These are phyloP conservation scores for Globisporangium cylindrosporum DNA, from an alignment of 352 stramenopile genomes.

Conservation along the genomic window DNA sequence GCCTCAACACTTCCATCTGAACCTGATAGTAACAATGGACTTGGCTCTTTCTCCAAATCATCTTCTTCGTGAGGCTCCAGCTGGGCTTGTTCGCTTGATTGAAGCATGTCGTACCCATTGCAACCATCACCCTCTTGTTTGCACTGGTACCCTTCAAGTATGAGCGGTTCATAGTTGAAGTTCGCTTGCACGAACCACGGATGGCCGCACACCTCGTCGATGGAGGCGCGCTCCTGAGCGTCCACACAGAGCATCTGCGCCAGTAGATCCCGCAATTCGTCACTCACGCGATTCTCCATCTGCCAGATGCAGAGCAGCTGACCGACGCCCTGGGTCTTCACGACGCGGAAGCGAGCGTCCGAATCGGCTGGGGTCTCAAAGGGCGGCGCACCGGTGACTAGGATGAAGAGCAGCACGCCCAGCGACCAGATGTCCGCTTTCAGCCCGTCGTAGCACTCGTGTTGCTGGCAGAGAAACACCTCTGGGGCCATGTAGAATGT, in stretches of 20 bases:
- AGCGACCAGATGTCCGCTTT: constrained; percentile 66
- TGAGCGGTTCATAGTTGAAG: background rate
- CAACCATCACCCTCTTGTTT: background rate
- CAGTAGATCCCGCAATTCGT: constrained; percentile 35
- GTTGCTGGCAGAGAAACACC: constrained; percentile 28
- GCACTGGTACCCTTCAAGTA: background rate
- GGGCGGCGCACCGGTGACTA: constrained; percentile 50
- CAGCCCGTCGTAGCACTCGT: constrained; percentile 40
- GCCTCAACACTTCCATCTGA: background rate
- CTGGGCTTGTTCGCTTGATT: background rate
- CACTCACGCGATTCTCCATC: constrained; percentile 28
- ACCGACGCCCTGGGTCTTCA: constrained; percentile 35
- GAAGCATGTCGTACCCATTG: background rate
- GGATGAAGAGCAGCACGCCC: constrained; percentile 60
- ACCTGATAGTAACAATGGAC: background rate
- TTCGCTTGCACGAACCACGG: constrained; percentile 31
- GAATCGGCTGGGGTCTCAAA: constrained; percentile 39
- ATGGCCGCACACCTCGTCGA: constrained; percentile 35
- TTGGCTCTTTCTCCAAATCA: background rate
- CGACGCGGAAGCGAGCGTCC: constrained; percentile 53
- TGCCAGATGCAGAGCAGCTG: constrained; percentile 39
- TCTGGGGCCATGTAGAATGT: constrained; percentile 70
- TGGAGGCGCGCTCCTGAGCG: constrained; percentile 26
- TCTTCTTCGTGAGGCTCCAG: constrained; percentile 10
- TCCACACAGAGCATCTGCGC: constrained; percentile 36